Evolutionary conservation across 805 yeast species (phyloP).

Genomic region (Candida adriatica): DNA sequence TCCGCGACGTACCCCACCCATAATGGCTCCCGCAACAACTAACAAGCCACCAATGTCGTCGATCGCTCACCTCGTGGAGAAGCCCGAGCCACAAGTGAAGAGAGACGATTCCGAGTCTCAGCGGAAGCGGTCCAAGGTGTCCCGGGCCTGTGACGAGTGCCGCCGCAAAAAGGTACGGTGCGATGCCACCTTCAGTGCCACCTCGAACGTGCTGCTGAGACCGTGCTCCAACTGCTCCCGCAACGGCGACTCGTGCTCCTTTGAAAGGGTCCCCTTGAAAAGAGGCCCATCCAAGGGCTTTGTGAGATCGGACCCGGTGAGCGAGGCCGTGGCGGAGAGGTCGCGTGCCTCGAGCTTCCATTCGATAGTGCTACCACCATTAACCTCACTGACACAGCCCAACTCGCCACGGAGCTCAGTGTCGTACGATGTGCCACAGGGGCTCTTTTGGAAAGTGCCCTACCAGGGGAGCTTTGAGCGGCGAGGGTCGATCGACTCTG

Average conservation of each 20-base stretch:
- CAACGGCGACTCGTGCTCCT: conserved; percentile 55
- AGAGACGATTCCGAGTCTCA: conserved; percentile 12
- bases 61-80: conserved; percentile 2
- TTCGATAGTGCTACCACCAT: conserved; percentile 15
- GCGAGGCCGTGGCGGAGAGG: conserved; percentile 9
- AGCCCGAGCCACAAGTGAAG: too few relatives aligned
- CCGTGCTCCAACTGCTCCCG: conserved; percentile 58
- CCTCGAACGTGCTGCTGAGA: conserved; percentile 40
- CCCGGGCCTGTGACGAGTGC: conserved; percentile 79
- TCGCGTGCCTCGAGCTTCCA: conserved; percentile 15
- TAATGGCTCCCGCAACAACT: background rate
- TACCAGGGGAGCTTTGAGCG: conserved; percentile 23
- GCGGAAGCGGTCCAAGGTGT: conserved; percentile 63
- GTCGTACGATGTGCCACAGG: conserved; percentile 14
- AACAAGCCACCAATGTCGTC: conserved; percentile 5
- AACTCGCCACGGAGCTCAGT: conserved; percentile 6
- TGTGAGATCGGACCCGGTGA: conserved; percentile 19
- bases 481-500: conserved; percentile 22
- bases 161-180: conserved; percentile 68
- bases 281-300: conserved; percentile 79
- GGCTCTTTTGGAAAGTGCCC: conserved; percentile 25
- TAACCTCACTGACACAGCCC: conserved; percentile 12
- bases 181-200: conserved; percentile 46
- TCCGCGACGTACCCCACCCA: too few relatives aligned
- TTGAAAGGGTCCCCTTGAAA: conserved; percentile 65